phyloP scores from a whole-genome alignment of 495 filamentous ascomycete genomes.

The Penicillium chermesinum region DNA sequence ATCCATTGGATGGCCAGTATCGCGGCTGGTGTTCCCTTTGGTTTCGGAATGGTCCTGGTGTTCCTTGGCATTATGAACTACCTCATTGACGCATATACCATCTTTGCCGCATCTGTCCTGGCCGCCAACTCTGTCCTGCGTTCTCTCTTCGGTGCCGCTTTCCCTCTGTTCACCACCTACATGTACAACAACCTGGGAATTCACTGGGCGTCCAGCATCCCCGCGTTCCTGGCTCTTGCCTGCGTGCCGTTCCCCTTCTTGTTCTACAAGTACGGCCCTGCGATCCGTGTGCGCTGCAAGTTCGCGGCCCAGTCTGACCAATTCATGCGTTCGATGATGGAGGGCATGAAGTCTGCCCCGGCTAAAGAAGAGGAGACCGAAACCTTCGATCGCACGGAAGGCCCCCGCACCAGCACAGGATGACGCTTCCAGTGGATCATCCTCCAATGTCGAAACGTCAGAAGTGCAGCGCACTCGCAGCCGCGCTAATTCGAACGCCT shows the following conservation, averaged over 20 bases:
- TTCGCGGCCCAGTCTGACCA: conserved; percentile 56
- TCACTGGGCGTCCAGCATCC: conserved; percentile 75
- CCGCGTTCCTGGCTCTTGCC: conserved; percentile 68
- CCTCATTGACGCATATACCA: conserved; percentile 74
- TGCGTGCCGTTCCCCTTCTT: conserved; percentile 78
- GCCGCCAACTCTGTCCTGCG: conserved; percentile 72
- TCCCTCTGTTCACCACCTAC: conserved; percentile 76
- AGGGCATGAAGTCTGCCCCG: conserved; percentile 13
- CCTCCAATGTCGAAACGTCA: conserved; percentile 17
- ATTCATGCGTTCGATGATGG: conserved; percentile 43
- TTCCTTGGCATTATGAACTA: conserved; percentile 75
- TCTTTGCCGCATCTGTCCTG: conserved; percentile 75
- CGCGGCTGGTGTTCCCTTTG: conserved; percentile 62
- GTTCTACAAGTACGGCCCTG: conserved; percentile 69
- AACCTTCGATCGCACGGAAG: conserved; percentile 39
- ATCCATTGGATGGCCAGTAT: conserved; percentile 69
- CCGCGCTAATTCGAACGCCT: conserved; percentile 28
- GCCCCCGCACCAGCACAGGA: conserved; percentile 25
- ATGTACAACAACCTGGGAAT: conserved; percentile 74
- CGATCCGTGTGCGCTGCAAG: conserved; percentile 66
- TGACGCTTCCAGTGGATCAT: conserved; percentile 24
- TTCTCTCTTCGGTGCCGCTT: conserved; percentile 69
- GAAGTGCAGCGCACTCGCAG: conserved; percentile 17
- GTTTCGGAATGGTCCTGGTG: conserved; percentile 69
- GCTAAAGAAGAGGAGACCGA: conserved; percentile 14